Evolutionary conservation across 179 eudicot species (phyloP), one percentile per base, ranked within the genome.

Genomic region (Patellifolia procumbens): DNA sequence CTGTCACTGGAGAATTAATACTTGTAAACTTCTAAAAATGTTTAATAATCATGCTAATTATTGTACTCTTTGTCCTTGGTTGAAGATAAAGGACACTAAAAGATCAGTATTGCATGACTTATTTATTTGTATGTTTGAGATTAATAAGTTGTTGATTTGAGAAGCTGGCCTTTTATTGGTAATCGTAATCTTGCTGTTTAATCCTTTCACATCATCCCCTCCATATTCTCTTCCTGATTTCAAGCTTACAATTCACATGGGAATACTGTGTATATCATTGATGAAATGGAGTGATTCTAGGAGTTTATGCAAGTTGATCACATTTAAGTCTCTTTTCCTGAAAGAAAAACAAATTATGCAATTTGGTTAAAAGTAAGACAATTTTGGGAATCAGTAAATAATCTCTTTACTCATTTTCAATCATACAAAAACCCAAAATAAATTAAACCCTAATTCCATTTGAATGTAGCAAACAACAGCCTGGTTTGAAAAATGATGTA

Each of bases 181-280:
- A 55, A 58, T 22, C 48, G 74, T 43, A 71, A 37, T 49, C 73
- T 67, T 68, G 16, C 7, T 52, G 49, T 45, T 68, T 31, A 60
- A 49, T 74, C 59, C 46, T 68, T 29, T 24, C 68, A 31, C 72
- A 22, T 62, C 49, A 74, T 46, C 28, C 37, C 46, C 45, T 15
- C 49, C 80, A 81, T 77, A 81, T 81, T 73, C 70, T 77, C n/a
- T 73, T 73, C 84, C 84, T 68, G 28, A 67, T 46, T 73, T 77
- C 56, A 73, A 73, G 84, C 84, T 81, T 73, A 68, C 84, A 81
- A 58, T 1, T 76, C 81, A 81, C 84, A 81, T 81, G 84, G 84
- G 58, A 22, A 28, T 26, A 51, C 77, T 73, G 71, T 16, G 49
- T 24, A 13, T 12, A 45, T 60, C 32, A 75, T 76, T 76, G 62